These are phyloP conservation scores for Gracilaria domingensis DNA, from an alignment of 23 red algal species.

Conservation along the genomic window DNA sequence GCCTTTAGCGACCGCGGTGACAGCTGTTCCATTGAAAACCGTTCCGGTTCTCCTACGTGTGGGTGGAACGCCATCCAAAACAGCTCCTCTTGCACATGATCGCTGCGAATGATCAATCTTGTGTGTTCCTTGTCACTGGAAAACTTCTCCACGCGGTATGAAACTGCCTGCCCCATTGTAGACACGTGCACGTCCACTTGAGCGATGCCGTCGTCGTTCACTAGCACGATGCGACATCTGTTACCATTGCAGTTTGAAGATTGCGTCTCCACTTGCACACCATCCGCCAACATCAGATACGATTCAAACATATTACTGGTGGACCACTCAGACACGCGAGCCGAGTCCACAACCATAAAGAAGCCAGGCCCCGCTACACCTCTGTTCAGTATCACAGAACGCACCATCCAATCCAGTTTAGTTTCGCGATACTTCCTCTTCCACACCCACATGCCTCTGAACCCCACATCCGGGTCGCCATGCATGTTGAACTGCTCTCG, in stretches of 20 bases:
- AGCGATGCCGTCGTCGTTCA: constrained; percentile 10
- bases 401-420: constrained; percentile 6
- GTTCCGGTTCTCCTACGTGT: constrained; percentile 18
- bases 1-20: not conserved
- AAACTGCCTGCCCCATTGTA: not conserved
- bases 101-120: constrained; percentile 38
- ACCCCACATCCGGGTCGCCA: constrained; percentile 38
- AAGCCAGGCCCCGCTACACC: not conserved
- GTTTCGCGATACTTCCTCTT: constrained; percentile 37
- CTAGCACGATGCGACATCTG: constrained; percentile 21
- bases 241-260: constrained; percentile 17
- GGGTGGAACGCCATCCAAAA: constrained; percentile 50
- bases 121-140: not conserved
- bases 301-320: constrained; percentile 46
- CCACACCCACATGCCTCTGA: constrained; percentile 51
- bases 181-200: constrained; percentile 29
- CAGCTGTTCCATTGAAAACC: constrained; percentile 19
- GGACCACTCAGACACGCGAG: not conserved
- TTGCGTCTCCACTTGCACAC: constrained; percentile 25
- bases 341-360: constrained; percentile 47
- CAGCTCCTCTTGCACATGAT: not conserved
- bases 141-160: not conserved
- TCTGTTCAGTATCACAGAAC: constrained; percentile 22
- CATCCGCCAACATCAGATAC: constrained; percentile 28
- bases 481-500: constrained; percentile 42